Conservation (phyloP, 129 eudicot species). For the Scalesia atractyloides region DNA sequence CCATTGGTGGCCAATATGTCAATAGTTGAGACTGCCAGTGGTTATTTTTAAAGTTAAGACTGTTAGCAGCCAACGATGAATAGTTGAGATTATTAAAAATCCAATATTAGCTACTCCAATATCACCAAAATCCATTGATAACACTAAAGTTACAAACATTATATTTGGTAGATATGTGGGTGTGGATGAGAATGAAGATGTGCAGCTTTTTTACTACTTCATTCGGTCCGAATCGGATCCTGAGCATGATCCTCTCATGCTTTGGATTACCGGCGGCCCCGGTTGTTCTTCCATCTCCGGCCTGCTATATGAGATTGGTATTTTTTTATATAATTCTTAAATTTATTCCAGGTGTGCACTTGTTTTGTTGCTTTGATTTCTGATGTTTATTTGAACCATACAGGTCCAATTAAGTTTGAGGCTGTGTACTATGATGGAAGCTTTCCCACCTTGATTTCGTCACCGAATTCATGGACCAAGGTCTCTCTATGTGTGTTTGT, state of each 20-base stretch:
- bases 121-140: too few species aligned
- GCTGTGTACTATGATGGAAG: constrained; percentile 36
- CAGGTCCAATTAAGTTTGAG: constrained; percentile 49
- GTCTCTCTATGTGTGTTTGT: too few species aligned
- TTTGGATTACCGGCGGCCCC: constrained; percentile 36
- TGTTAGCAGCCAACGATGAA: too few species aligned
- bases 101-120: too few species aligned
- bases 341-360: background rate
- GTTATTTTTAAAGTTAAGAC: too few species aligned
- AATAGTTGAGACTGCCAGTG: too few species aligned
- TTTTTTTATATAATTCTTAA: background rate
- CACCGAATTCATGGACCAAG: constrained; percentile 7
- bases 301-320: constrained; percentile 24
- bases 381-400: background rate
- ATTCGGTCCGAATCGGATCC: constrained; percentile 31
- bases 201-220: constrained; percentile 36
- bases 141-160: too few species aligned
- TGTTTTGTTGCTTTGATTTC: background rate
- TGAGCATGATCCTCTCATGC: constrained; percentile 25
- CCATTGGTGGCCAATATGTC: too few species aligned
- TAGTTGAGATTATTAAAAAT: too few species aligned
- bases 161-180: constrained; percentile 19
- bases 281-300: constrained; percentile 35
- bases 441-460: constrained; percentile 37
- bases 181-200: constrained; percentile 29